A percentile compares a stretch with the other conserved stretches of the same genome.
phyloP scores from a whole-genome alignment of 805 yeast species.

The Sugiyamaella mastotermitis region DNA sequence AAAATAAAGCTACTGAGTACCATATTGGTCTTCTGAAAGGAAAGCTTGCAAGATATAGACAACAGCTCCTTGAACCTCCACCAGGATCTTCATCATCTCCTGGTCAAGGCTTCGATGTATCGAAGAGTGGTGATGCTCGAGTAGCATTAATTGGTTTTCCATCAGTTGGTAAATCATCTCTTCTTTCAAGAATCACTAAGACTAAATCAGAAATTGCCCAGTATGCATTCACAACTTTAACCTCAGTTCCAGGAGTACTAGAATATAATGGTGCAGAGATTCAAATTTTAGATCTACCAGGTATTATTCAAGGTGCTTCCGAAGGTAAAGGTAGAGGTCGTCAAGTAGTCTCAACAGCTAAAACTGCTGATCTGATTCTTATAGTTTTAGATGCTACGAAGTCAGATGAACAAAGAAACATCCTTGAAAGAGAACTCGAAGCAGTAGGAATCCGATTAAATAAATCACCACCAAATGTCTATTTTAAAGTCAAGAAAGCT shows the following conservation, averaged over 20 bases:
- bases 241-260: conserved; percentile 93
- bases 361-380: conserved; percentile 85
- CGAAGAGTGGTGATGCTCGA: conserved; percentile 94
- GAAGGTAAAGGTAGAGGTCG: conserved; percentile 98
- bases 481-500: conserved; percentile 70
- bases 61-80: conserved; percentile 86
- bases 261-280: conserved; percentile 96
- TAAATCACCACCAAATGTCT: conserved; percentile 72
- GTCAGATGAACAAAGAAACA: conserved; percentile 79
- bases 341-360: conserved; percentile 93
- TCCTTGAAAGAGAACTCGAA: conserved; percentile 83
- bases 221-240: conserved; percentile 91
- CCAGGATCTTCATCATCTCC: conserved; percentile 63
- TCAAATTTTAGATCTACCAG: conserved; percentile 96
- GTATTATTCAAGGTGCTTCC: conserved; percentile 93
- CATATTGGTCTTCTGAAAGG: conserved; percentile 93
- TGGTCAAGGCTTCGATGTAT: conserved; percentile 89
- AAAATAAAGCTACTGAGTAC: conserved; percentile 96
- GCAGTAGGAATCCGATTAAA: conserved; percentile 90
- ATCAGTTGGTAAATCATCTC: conserved; percentile 93
- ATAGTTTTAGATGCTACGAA: conserved; percentile 97
- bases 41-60: conserved; percentile 84
- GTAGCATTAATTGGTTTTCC: conserved; percentile 96
- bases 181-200: conserved; percentile 81
- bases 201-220: conserved; percentile 94